Base-by-base conservation (phyloP, 2,329 filamentous ascomycete genomes). In the Hortaea sp. region DNA sequence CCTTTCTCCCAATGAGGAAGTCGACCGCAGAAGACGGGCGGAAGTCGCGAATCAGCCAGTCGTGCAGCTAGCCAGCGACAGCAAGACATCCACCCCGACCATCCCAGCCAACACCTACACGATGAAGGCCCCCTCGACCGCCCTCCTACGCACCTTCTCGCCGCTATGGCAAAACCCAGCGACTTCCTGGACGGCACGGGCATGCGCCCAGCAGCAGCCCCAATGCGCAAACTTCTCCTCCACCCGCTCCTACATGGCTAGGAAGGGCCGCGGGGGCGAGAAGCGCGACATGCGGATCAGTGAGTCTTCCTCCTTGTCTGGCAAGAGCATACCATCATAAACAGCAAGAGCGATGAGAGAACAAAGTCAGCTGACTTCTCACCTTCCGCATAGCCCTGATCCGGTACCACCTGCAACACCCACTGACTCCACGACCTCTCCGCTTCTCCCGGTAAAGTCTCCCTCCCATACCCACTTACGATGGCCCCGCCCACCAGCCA, bases 381-480 rank as follows among this genome's bases (percentile, higher is more conserved):
- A 20, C 20, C 4, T 20, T 20, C 29, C 29, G 6, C 44, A 1
- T 57, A 81, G 78, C 75, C 32, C 62, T 79, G 46, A 85, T 86
- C 64, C 74, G 81, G 58, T 86, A 85, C 69, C 78, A 82, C 66
- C 77, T 86, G 56, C 69, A 76, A 59, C 82, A 86, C 65, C 80
- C 81, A 1, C 68, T 76, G 29, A 84, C 79, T 5, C 82, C 82
- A 0, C 79, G 82, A 9, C 89, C 92, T 1, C 78, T 98, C 54
- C 84, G 88, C 59, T 89, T 97, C 77, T 88, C 81, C 37, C 88
- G 90, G 53, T 56, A 56, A 43, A 46, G 28, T 28, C 29, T 5
- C 5, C 29, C n/a, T 9, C 40, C 3, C n/a, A 11, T 28, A 10
- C 42, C 42, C 10, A 29, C 2, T 37, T 42, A 9, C 7, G 13